These are phyloP conservation scores for Omphalea diandra DNA, from an alignment of 441 rosid species.

Conservation along the genomic window DNA sequence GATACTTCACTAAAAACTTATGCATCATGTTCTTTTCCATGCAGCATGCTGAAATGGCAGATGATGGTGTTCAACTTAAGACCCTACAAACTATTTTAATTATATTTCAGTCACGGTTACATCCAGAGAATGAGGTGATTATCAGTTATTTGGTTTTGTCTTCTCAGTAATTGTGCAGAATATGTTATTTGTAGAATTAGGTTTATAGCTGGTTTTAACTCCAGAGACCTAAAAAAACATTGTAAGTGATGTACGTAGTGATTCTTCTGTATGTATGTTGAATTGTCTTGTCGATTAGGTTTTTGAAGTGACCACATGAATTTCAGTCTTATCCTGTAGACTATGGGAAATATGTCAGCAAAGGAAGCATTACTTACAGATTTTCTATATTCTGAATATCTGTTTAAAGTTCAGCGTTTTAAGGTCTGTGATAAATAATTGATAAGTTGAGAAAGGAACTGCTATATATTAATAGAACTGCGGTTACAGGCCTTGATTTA, in stretches of 20 bases:
- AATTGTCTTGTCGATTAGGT: background rate
- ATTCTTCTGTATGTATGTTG: background rate
- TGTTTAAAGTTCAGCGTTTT: background rate
- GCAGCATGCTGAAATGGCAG: constrained; percentile 97
- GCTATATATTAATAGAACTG: background rate
- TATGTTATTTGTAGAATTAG: constrained; percentile 4
- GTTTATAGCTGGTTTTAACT: constrained; percentile 12
- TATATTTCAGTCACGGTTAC: constrained; percentile 42
- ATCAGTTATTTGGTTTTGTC: constrained; percentile 26
- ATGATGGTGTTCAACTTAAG: constrained; percentile 90
- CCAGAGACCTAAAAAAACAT: background rate
- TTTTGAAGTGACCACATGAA: background rate
- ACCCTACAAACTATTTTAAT: constrained; percentile 43
- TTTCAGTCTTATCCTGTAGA: background rate
- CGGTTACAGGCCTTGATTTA: background rate
- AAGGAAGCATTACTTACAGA: background rate
- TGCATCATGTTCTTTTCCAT: constrained; percentile 21
- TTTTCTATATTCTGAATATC: background rate
- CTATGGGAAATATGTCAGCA: background rate
- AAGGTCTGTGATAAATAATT: background rate
- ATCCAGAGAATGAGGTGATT: constrained; percentile 85
- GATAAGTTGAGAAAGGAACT: background rate
- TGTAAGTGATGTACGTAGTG: background rate
- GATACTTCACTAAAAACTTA: background rate
- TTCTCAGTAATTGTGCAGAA: constrained; percentile 18